Percentiles rank a stretch among this genome's conserved stretches.
These are phyloP conservation scores for Niebla homalea DNA, from an alignment of 495 filamentous ascomycete species.

Conservation along the genomic window DNA sequence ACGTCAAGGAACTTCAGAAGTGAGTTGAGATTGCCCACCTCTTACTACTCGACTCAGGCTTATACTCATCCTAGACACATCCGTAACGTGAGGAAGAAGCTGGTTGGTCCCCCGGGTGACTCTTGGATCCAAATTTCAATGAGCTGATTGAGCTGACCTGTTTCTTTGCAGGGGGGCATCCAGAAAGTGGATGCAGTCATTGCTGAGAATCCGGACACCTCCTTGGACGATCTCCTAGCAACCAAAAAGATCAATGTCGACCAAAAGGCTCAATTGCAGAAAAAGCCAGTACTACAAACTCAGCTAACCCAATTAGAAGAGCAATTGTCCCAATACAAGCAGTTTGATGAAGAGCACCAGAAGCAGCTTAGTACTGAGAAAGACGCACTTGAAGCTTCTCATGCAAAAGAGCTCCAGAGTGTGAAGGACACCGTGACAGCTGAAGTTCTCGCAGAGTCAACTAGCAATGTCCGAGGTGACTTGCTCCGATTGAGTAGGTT, in stretches of 20 bases:
- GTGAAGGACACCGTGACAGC: constrained; percentile 49
- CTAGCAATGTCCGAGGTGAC: constrained; percentile 38
- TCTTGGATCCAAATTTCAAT: background rate
- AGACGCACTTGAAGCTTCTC: constrained; percentile 52
- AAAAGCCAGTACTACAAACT: constrained; percentile 76
- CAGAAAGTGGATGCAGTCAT: constrained; percentile 67
- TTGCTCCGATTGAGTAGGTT: constrained; percentile 64
- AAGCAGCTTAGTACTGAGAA: constrained; percentile 53
- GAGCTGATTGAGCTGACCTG: background rate
- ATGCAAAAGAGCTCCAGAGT: constrained; percentile 60
- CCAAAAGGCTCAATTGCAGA: constrained; percentile 75
- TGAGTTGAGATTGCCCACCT: constrained; percentile 30
- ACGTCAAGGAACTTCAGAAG: constrained; percentile 81
- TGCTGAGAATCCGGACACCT: constrained; percentile 59
- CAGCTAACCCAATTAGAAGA: constrained; percentile 66
- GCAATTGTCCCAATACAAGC: constrained; percentile 70
- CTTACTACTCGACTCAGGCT: background rate
- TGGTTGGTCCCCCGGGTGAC: constrained; percentile 42
- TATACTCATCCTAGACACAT: constrained; percentile 49
- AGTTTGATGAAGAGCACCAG: constrained; percentile 68
- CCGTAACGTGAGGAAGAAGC: constrained; percentile 77
- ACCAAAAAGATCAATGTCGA: constrained; percentile 82
- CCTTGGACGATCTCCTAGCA: constrained; percentile 71
- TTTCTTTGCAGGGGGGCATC: constrained; percentile 48
- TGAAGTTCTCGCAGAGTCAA: constrained; percentile 43